These are phyloP conservation scores for Pseudogymnoascus sp. DNA, from an alignment of 2,329 filamentous ascomycete species.

Conservation along the genomic window DNA sequence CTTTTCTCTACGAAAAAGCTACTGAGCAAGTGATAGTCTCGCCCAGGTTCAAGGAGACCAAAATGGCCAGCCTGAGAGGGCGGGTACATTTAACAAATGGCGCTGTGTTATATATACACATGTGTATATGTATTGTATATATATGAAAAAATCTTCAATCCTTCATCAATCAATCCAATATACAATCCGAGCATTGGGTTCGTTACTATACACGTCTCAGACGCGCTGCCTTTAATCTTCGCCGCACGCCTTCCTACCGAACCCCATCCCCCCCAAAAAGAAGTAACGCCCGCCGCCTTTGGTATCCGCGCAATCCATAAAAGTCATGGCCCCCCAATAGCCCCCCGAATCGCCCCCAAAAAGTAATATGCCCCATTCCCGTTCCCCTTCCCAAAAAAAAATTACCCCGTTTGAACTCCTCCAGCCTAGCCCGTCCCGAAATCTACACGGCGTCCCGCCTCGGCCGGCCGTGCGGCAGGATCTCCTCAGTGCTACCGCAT, in stretches of 20 bases:
- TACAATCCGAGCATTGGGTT: background rate
- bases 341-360: background rate
- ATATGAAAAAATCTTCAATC: background rate
- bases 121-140: background rate
- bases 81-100: background rate
- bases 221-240: background rate
- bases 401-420: background rate
- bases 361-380: background rate
- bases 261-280: background rate
- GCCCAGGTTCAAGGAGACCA: background rate
- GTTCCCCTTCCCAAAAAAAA: background rate
- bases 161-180: background rate
- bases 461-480: background rate
- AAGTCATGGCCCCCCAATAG: background rate
- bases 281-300: slow-evolving; percentile 1
- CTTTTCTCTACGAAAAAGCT: background rate
- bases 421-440: background rate
- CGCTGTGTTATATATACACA: background rate
- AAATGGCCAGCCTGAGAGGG: background rate
- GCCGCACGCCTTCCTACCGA: background rate
- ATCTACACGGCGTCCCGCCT: background rate
- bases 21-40: background rate
- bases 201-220: background rate
- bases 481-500: background rate
- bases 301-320: slow-evolving; percentile 2